Base-by-base conservation (phyloP, 129 eudicot genomes). In the Silybum marianum region DNA sequence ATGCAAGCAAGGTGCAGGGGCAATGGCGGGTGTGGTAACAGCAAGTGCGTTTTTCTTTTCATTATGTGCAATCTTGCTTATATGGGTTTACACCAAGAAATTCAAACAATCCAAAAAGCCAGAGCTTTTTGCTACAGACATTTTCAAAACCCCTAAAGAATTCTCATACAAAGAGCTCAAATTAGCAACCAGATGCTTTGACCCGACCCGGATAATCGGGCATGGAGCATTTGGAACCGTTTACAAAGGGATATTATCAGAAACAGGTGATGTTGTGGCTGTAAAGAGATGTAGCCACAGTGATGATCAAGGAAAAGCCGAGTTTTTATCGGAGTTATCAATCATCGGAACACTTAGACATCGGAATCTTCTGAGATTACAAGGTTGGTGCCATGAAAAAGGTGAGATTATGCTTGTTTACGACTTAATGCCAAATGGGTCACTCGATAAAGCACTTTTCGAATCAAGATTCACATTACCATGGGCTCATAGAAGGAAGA, bases 141-240 rank as follows among this genome's bases (percentile, higher is more conserved):
- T 92, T 22, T 86, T 95, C 81, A 95, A 84, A 84, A 89, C 79
- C 87, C 98, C 98, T 3, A 95, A 92, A 76, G 98, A 95, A 62
- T 95, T 95, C 67, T 83, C 87, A 77, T 95, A 92, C 78, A 95
- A 90, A 80, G 97, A 95, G 84, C 87, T 95, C 3, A 92, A 81
- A 72, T 32, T 75, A 12, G 98, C 97, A 9, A 95, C 98, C 1
- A 86, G 80, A 76, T 65, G 89, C 16, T 95, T 95, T 25, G 89
- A 89, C 84, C 85, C 96, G 67, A 34, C 82, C 9, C 85, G 91
- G 54, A 82, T 92, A 2, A 89, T 95, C 26, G 98, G 98, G 6
- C 80, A 92, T 75, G 98, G 98, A 12, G 98, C 98, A 9, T 95
- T 92, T 62, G 98, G 98, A 58, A 95, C 97, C 2, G 98, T 95